Percentiles rank a stretch among this genome's conserved stretches.
These are phyloP conservation scores for Talaromyces trachyspermus DNA, from an alignment of 495 filamentous ascomycete species.

Conservation along the genomic window DNA sequence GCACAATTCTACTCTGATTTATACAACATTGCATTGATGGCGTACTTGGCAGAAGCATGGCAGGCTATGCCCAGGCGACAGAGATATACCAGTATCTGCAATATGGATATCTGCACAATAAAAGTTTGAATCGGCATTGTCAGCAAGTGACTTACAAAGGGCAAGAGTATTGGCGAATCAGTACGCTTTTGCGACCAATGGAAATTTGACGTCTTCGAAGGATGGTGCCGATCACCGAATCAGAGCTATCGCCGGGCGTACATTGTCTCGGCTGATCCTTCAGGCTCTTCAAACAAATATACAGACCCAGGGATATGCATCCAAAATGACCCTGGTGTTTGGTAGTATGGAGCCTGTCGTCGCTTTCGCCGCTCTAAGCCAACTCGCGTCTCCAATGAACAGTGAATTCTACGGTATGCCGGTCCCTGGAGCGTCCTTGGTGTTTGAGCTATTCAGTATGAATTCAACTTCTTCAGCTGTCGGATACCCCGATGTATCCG, in stretches of 20 bases:
- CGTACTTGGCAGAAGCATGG: slow-evolving; percentile 26
- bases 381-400: slow-evolving; percentile 43
- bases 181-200: slow-evolving; percentile 58
- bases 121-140: slow-evolving; percentile 49
- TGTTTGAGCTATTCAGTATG: slow-evolving; percentile 68
- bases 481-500: slow-evolving; percentile 43
- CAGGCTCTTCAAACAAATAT: slow-evolving; percentile 49
- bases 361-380: slow-evolving; percentile 64
- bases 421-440: slow-evolving; percentile 59
- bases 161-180: slow-evolving; percentile 58
- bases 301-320: slow-evolving; percentile 23
- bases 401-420: slow-evolving; percentile 62
- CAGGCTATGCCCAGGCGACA: slow-evolving; percentile 50
- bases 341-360: slow-evolving; percentile 65
- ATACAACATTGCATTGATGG: slow-evolving; percentile 27
- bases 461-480: slow-evolving; percentile 31
- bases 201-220: slow-evolving; percentile 43
- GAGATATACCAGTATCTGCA: slow-evolving; percentile 68
- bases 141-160: slow-evolving; percentile 40
- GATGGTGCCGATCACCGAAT: slow-evolving; percentile 42
- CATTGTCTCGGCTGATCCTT: slow-evolving; percentile 55
- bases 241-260: slow-evolving; percentile 56
- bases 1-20: slow-evolving; percentile 46
- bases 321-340: slow-evolving; percentile 59
- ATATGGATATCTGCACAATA: slow-evolving; percentile 66